Base-by-base conservation (phyloP, 83 land plant species). In the Diphasiastrum complanatum region DNA sequence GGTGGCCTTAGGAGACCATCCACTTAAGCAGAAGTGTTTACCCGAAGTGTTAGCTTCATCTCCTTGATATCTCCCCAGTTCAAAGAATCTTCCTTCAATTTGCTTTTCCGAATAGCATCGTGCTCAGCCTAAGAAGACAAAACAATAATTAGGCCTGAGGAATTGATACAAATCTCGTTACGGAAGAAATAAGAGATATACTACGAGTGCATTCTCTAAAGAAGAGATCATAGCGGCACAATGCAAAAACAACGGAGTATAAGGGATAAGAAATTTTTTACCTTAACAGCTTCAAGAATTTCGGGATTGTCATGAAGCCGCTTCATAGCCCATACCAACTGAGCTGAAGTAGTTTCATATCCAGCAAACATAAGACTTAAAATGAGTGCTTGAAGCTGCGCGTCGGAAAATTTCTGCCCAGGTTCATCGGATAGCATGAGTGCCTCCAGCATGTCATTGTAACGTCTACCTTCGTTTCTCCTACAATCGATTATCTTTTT, bases 251-350 rank as follows among this genome's bases (percentile, higher is more conserved):
- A n/a, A n/a, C n/a, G n/a, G n/a, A n/a, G n/a, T n/a, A n/a, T n/a
- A n/a, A n/a, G n/a, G n/a, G n/a, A n/a, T n/a, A n/a, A n/a, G n/a
- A n/a, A n/a, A n/a, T n/a, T n/a, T n/a, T 1, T 12, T 55, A 55
- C 59, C 59, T 55, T 55, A 18, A 55, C 14, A 12, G 11, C 35
- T 14, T 55, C 28, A 5, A 55, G 35, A 14, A 55, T 20, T 16
- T 55, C 19, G 26, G 59, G 59, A 55, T 55, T 55, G 34, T 55
- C 59, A 1, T 55, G 59, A 14, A 55, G 35, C 11, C 31, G 34
- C 35, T 55, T 55, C 35, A 55, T 55, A 16, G 59, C 34, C 59
- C 59, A 55, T 35, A 55, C 59, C 1, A 55, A 27, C 34, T 55
- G 59, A 20, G 59, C 59, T 30, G 59, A 31, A 10, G 59, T 20